Percentiles rank a stretch among this genome's conserved stretches.
phyloP scores from a whole-genome alignment of 306 rosid species.

The Prunus campanulata region DNA sequence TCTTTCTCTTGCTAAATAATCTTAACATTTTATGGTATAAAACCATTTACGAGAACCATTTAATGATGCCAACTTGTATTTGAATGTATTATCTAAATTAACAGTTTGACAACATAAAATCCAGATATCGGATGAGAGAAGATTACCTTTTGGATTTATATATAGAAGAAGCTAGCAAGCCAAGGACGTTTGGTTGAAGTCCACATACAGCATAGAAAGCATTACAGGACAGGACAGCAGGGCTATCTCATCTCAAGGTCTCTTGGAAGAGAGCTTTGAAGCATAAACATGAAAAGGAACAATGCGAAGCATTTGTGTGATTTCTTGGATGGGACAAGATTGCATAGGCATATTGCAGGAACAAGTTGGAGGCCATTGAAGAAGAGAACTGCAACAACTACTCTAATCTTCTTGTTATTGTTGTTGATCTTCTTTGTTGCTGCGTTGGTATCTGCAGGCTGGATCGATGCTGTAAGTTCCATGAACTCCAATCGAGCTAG shows the following conservation, averaged over 20 bases:
- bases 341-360: conserved; percentile 16
- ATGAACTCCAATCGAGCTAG: background rate
- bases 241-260: background rate
- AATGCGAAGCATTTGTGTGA: conserved; percentile 21
- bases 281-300: conserved; percentile 42
- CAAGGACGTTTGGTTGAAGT: background rate
- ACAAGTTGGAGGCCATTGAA: conserved; percentile 15
- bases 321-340: conserved; percentile 20
- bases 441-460: conserved; percentile 7
- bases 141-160: no score
- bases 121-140: background rate
- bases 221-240: no score
- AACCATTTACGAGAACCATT: no score
- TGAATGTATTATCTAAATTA: background rate
- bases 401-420: conserved; percentile 17
- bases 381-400: conserved; percentile 10
- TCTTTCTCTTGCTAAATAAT: no score
- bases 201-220: no score
- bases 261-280: background rate
- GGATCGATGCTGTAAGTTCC: conserved; percentile 33
- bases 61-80: background rate
- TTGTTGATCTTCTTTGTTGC: conserved; percentile 23
- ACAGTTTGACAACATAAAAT: background rate
- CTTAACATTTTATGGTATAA: background rate
- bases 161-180: background rate